Evolutionary conservation across 768 basidiomycete species (phyloP).

Genomic region (Terana coerulea): DNA sequence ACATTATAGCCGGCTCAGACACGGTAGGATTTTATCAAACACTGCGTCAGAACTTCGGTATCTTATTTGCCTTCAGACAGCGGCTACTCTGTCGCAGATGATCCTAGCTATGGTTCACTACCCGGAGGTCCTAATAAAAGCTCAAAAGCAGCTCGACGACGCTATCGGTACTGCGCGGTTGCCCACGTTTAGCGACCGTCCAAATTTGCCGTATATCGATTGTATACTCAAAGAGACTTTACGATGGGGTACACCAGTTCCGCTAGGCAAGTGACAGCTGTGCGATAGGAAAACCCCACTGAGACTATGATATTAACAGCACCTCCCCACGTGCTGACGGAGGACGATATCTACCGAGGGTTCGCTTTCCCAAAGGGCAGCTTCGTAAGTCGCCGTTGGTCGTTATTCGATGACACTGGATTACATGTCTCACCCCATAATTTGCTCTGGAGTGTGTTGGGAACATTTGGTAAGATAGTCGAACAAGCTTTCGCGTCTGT

Average conservation of each 20-base stretch:
- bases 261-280: conserved; percentile 1
- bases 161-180: conserved; percentile 1
- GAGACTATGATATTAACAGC: not conserved
- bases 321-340: conserved; percentile 5
- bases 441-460: conserved; percentile 1
- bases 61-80: not conserved
- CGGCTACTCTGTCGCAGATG: conserved; percentile 1
- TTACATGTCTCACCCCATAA: not conserved
- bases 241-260: conserved; percentile 8
- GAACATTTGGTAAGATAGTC: conserved; percentile 8
- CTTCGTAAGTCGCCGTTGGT: conserved; percentile 7
- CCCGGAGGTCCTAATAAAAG: not conserved
- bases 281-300: too few relatives aligned
- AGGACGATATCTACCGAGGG: conserved; percentile 8
- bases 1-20: not conserved
- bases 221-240: conserved; percentile 1
- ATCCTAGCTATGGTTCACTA: conserved; percentile 7
- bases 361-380: conserved; percentile 6
- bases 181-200: conserved; percentile 1
- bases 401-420: not conserved
- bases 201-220: conserved; percentile 3
- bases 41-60: not conserved
- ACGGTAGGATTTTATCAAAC: too few relatives aligned
- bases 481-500: not conserved
- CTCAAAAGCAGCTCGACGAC: conserved; percentile 4